Evolutionary conservation across 2,329 filamentous ascomycete genomes (phyloP).

Genomic region (Elsinoe ampelina): DNA sequence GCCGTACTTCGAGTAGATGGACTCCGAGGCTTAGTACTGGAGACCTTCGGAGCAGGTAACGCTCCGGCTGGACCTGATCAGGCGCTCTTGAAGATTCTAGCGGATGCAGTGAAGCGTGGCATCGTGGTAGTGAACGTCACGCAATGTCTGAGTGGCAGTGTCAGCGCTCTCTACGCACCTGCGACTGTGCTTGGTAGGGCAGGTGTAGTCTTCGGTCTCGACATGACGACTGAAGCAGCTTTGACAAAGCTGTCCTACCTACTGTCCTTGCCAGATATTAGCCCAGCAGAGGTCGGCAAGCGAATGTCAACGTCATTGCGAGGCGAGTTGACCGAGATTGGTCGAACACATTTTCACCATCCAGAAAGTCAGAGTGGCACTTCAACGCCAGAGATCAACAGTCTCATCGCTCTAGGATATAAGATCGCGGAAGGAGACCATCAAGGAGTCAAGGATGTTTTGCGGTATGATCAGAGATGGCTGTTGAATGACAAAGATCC

Average conservation of each 20-base stretch:
- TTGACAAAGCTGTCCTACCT: conserved; percentile 86
- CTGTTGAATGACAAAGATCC: conserved; percentile 71
- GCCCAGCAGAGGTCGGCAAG: conserved; percentile 54
- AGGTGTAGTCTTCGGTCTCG: conserved; percentile 80
- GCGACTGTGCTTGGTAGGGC: conserved; percentile 63
- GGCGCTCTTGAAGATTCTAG: conserved; percentile 67
- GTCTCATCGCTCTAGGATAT: conserved; percentile 69
- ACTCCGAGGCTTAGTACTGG: conserved; percentile 71
- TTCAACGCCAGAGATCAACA: conserved; percentile 49
- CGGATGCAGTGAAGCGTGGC: conserved; percentile 66
- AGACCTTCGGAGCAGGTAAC: conserved; percentile 91
- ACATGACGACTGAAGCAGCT: conserved; percentile 82
- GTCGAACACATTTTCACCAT: conserved; percentile 65
- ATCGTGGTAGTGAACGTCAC: conserved; percentile 86
- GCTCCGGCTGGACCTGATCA: conserved; percentile 75
- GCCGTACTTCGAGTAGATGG: conserved; percentile 68
- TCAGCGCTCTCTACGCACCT: conserved; percentile 34
- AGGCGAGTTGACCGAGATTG: conserved; percentile 75
- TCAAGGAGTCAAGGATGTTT: conserved; percentile 54
- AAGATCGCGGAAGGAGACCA: conserved; percentile 66
- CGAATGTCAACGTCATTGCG: conserved; percentile 67
- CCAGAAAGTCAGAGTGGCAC: conserved; percentile 44
- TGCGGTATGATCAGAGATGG: conserved; percentile 56
- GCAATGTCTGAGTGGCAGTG: conserved; percentile 57
- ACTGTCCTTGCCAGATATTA: conserved; percentile 58